Base-by-base conservation (phyloP, 306 rosid species). In the Pachyrhizus erosus region DNA sequence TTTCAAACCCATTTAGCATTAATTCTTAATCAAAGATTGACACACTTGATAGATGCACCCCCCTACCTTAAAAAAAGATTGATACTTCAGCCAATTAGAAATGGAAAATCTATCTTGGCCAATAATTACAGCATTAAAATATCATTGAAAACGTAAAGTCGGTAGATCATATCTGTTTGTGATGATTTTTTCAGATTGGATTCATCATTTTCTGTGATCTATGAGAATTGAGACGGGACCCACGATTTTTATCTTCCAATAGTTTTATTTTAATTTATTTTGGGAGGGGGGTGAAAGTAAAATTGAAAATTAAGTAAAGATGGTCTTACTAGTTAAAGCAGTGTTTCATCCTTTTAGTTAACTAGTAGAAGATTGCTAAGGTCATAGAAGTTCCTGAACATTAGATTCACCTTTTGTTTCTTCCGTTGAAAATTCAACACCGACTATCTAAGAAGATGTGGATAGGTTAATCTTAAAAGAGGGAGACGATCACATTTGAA, bases 81-180 rank as follows among this genome's bases (percentile, higher is more conserved):
- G 73, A 76, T 75, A 71, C 82, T 7, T 71, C 27, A 80, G 55
- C 89, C 91, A 89, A 85, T 87, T 34, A 73, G 70, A 74, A 61
- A 75, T 40, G 45, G 26, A 62, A 80, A 80, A 78, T 81, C 37
- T 80, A 76, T 70, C 58, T 82, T 81, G 69, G 76, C 77, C 81
- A 67, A 84, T 84, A 80, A 79, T 87, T 70, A 51, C 84, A 83
- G 46, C 68, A 58, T 68, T 82, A 81, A 88, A 86, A 80, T 82
- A 89, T 68, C 78, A 92, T 76, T 61, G 80, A 68, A 83, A 86
- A 86, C 77, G 84, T 76, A 82, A 89, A 91, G 94, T 93, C 98
- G 97, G 98, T 89, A 75, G 91, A 89, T 91, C 90, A 88, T 85
- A 91, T 93, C 87, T 73, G 78, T 84, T 82, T 85, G 93, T 86